These are phyloP conservation scores for Kalmanozyma brasiliensis DNA, from an alignment of 1,284 basidiomycete species.

Conservation along the genomic window DNA sequence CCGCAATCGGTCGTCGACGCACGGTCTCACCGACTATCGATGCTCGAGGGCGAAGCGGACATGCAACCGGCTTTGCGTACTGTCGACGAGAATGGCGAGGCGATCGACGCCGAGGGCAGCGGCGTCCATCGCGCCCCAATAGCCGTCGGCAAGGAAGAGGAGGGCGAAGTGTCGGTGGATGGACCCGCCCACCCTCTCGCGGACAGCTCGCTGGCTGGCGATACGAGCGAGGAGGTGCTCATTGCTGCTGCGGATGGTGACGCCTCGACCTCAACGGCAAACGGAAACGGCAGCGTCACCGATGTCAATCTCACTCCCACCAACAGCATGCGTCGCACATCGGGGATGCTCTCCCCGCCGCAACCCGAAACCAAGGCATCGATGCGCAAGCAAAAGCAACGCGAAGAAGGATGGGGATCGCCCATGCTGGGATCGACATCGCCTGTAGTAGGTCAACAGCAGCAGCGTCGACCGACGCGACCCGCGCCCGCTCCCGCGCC, in stretches of 20 bases:
- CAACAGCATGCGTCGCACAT: slow-evolving; percentile 32
- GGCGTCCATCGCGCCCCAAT: slow-evolving; percentile 12
- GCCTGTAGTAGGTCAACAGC: slow-evolving; percentile 4
- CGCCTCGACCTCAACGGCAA: neutral
- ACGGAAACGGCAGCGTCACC: slow-evolving; percentile 1
- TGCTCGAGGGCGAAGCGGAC: slow-evolving; percentile 27
- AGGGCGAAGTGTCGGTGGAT: slow-evolving; percentile 27
- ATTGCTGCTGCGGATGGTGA: slow-evolving; percentile 12
- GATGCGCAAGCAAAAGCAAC: slow-evolving; percentile 56
- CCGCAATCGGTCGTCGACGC: slow-evolving; percentile 30
- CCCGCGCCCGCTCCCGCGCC: slow-evolving; percentile 54
- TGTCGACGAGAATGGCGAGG: slow-evolving; percentile 48
- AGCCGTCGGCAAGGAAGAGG: slow-evolving; percentile 21
- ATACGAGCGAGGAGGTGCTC: slow-evolving; percentile 32
- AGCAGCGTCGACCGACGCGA: slow-evolving; percentile 21
- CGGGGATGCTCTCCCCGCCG: slow-evolving; percentile 36
- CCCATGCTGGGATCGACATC: slow-evolving; percentile 16
- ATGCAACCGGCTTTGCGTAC: slow-evolving; percentile 21
- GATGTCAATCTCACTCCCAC: slow-evolving; percentile 33
- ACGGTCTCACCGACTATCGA: slow-evolving; percentile 31
- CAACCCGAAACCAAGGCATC: slow-evolving; percentile 50
- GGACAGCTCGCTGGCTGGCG: slow-evolving; percentile 25
- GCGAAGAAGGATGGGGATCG: slow-evolving; percentile 45
- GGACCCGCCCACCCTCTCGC: slow-evolving; percentile 42
- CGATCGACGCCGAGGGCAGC: slow-evolving; percentile 41